These are phyloP conservation scores for Candida arabinofermentans DNA, from an alignment of 805 yeast species.

Conservation along the genomic window DNA sequence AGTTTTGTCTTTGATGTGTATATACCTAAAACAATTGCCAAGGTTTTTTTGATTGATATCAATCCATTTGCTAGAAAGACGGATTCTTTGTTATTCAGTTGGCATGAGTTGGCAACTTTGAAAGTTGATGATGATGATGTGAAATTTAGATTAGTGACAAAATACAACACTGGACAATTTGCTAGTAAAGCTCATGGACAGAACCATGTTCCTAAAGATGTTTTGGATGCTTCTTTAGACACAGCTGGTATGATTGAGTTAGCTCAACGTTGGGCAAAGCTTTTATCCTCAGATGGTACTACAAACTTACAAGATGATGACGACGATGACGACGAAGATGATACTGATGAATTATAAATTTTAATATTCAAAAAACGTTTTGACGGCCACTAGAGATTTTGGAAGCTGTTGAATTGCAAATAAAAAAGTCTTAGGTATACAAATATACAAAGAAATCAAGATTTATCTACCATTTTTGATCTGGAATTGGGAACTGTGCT, in stretches of 20 bases:
- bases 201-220: slow-evolving; percentile 86
- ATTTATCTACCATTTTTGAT: slow-evolving; percentile 2
- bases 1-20: slow-evolving; percentile 76
- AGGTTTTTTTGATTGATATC: slow-evolving; percentile 72
- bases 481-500: slow-evolving; percentile 38
- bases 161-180: slow-evolving; percentile 70
- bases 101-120: slow-evolving; percentile 66
- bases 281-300: slow-evolving; percentile 6
- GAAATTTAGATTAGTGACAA: slow-evolving; percentile 63
- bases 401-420: too few species aligned
- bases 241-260: slow-evolving; percentile 67
- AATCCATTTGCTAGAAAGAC: slow-evolving; percentile 81
- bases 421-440: too few species aligned
- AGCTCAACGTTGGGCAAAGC: slow-evolving; percentile 51
- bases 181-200: slow-evolving; percentile 82
- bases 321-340: not conserved
- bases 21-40: slow-evolving; percentile 67
- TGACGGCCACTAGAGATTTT: too few species aligned
- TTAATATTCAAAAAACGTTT: too few species aligned
- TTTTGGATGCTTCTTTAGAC: slow-evolving; percentile 77
- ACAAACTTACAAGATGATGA: slow-evolving; percentile 6
- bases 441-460: too few species aligned
- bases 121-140: slow-evolving; percentile 33
- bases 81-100: slow-evolving; percentile 73
- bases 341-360: too few species aligned